Base-by-base conservation (phyloP, 192 early-diverging fungal species). In the Obelidium mucronatum region DNA sequence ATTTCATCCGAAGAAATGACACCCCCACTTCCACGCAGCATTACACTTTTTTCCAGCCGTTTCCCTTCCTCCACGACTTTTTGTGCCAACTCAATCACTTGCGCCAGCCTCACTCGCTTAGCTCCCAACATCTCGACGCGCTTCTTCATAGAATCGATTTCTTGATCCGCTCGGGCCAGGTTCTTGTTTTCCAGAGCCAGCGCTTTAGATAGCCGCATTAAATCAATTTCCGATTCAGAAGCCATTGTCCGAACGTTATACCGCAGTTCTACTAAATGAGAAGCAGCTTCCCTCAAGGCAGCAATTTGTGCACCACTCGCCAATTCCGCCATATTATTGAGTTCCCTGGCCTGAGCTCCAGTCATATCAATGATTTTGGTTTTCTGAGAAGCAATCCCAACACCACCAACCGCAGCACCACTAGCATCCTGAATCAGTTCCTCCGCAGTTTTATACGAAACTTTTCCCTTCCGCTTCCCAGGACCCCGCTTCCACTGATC, bases 281-380 rank as follows among this genome's bases (percentile, higher is more conserved):
- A 78, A 8, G 88, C 83, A 0, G 87, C 72, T 39, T 91, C 85
- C 64, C 83, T 80, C 8, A 84, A 62, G 0, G 83, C 69, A 5
- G 80, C 75, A 40, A 66, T 65, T 1, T 54, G 54, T 28, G 75
- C 40, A 2, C 26, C 34, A 3, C 82, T 74, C 0, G 85, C 80
- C 17, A 83, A 80, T 76, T 74, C 55, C n/a, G 78, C 39, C 53
- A 82, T 72, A 51, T 81, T 58, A 2, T 58, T 30, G 37, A 85
- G 66, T 42, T 79, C 77, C 44, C 83, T 76, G 61, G 85, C 88
- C 42, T 90, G 85, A 52, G 86, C 85, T 17, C 93, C 92, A 0
- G 93, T 94, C 93, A 96, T 93, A 79, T 96, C 95, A 40, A 94
- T 79, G 64, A 96, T 92, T 77, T 94, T 96, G 73, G 87, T 82